Base-by-base conservation (phyloP, 78 protist genomes). In the Dictyostelium purpureum region DNA sequence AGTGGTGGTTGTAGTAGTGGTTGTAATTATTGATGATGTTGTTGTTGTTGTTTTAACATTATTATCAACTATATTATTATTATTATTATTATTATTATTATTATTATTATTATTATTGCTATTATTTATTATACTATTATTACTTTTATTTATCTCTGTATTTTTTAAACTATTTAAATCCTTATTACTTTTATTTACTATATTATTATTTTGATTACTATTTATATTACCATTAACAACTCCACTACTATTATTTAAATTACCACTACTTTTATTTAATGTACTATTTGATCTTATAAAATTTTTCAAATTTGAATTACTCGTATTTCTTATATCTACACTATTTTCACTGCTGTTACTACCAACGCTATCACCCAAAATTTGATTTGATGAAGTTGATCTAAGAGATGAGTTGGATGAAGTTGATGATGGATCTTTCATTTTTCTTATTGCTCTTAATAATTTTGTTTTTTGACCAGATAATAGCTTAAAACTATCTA, bases 391-490 rank as follows among this genome's bases (percentile, higher is more conserved):
- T 40, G 43, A 16, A 69, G 12, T 40, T 40, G 76, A 69, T 35
- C 76, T 42, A 31, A 35, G n/a, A 1, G 52, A 69, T 38, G 76
- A 69, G n/a, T 35, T 40, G 24, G 52, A 69, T n/a, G 43, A 31
- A 40, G 26, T 19, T 35, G 47, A 40, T 69, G 40, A 69, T 47
- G 40, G 52, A 24, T 28, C n/a, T 73, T 73, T 70, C 40, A 85
- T 31, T 59, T 73, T 85, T 38, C 38, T 70, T 1, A 85, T 51
- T 16, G 92, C 82, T 45, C 77, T 42, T 33, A 74, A 61, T 43
- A 85, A 28, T 35, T 85, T 85, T n/a, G 83, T 59, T 85, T 82
- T 70, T 70, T 85, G 92, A 47, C 82, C 92, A 14, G 80, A 28
- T 63, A 63, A 63, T 33, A 26, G 43, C 31, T 79, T 61, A 11